Percentiles rank a stretch among this genome's conserved stretches.
Evolutionary conservation across 2,329 filamentous ascomycete species (phyloP).

Genomic region (Claviceps purpurea): DNA sequence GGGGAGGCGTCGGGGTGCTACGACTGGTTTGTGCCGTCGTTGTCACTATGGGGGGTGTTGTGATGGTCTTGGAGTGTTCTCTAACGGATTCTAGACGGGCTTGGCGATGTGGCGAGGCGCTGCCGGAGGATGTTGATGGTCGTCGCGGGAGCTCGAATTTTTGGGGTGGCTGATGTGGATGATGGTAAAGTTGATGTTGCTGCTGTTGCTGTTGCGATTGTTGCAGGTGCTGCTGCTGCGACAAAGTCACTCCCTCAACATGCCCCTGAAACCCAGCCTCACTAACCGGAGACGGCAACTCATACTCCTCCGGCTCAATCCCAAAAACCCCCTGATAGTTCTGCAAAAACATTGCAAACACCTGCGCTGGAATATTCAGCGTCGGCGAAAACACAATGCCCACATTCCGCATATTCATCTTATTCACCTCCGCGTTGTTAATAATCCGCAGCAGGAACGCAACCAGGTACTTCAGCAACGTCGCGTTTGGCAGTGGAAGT

Average conservation of each 20-base stretch:
- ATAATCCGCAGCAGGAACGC: slow-evolving; percentile 86
- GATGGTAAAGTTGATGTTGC: neutral
- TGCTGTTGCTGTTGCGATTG: neutral
- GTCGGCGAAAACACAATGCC: slow-evolving; percentile 97
- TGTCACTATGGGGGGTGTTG: slow-evolving; percentile 35
- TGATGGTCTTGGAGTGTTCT: slow-evolving; percentile 21
- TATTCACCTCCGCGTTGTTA: slow-evolving; percentile 79
- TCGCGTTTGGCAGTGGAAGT: slow-evolving; percentile 67
- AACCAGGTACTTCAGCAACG: slow-evolving; percentile 71
- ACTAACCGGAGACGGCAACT: slow-evolving; percentile 34
- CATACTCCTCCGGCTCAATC: slow-evolving; percentile 50
- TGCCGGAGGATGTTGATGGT: slow-evolving; percentile 35
- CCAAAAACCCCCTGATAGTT: slow-evolving; percentile 83
- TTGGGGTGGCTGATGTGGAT: neutral
- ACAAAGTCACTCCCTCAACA: slow-evolving; percentile 14
- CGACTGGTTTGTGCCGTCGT: slow-evolving; percentile 19
- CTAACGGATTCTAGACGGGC: slow-evolving; percentile 20
- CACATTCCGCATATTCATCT: slow-evolving; percentile 96
- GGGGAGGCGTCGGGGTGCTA: slow-evolving; percentile 30
- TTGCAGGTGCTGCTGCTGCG: neutral
- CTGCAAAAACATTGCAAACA: slow-evolving; percentile 87
- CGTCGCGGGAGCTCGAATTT: slow-evolving; percentile 24
- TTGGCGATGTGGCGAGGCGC: slow-evolving; percentile 39
- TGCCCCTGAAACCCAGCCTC: slow-evolving; percentile 22
- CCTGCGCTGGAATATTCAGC: slow-evolving; percentile 85